Evolutionary conservation across 148 eudicot species (phyloP).

Genomic region (Pouteria glomerata): DNA sequence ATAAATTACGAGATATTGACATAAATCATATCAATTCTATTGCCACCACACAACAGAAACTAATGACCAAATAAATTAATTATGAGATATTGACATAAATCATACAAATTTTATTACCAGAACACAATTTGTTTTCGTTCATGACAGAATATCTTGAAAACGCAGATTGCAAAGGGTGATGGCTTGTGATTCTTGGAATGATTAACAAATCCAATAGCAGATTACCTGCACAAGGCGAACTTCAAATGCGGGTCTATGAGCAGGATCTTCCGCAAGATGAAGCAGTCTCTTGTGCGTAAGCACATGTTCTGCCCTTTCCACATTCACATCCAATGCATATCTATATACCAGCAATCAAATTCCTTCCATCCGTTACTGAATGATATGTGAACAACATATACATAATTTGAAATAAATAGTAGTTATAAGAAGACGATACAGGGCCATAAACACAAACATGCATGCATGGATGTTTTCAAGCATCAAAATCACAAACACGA

Average conservation of each 20-base stretch:
- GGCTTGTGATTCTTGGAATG: background rate
- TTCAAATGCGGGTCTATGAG: conserved; percentile 35
- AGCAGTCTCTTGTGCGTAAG: conserved; percentile 49
- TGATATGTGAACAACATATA: too few species aligned
- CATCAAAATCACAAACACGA: background rate
- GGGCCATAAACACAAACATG: background rate
- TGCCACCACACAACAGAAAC: background rate
- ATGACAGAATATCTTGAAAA: background rate
- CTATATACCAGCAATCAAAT: conserved; percentile 21
- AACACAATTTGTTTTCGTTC: background rate
- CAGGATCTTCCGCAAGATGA: conserved; percentile 43
- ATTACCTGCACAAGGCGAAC: conserved; percentile 55
- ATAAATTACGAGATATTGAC: too few species aligned
- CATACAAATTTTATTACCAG: too few species aligned
- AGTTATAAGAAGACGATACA: background rate
- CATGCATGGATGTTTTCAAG: background rate
- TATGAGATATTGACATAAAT: too few species aligned
- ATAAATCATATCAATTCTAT: background rate
- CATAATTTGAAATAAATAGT: too few species aligned
- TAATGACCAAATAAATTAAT: too few species aligned
- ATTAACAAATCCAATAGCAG: background rate
- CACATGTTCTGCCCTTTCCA: conserved; percentile 61
- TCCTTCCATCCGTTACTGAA: background rate
- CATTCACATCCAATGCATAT: conserved; percentile 59
- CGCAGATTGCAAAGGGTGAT: background rate